Percentiles rank a stretch among this genome's conserved stretches.
phyloP scores from a whole-genome alignment of 202 grass and related monocot genomes.

The Brachypodium distachyon region DNA sequence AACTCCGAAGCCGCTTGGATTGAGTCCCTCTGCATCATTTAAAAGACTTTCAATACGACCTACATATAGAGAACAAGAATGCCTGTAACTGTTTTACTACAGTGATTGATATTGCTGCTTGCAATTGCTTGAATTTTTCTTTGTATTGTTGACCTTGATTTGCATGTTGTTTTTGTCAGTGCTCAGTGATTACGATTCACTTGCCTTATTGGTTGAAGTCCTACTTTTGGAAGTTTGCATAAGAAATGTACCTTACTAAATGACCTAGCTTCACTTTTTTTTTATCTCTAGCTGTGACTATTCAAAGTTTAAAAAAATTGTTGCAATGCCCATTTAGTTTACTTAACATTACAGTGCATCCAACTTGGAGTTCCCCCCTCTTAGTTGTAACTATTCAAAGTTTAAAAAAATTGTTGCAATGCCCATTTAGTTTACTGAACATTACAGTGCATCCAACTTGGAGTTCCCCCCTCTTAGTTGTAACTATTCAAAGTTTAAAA shows the following conservation, averaged over 20 bases:
- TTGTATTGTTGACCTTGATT: not conserved
- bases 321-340: no score
- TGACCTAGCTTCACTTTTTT: not conserved
- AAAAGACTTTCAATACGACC: not conserved
- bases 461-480: no score
- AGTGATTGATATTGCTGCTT: not conserved
- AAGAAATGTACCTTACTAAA: not conserved
- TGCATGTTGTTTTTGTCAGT: not conserved
- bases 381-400: no score
- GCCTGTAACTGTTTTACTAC: not conserved
- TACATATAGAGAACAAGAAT: not conserved
- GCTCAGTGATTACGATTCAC: not conserved
- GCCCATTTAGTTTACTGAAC: no score
- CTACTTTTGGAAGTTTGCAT: not conserved
- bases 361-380: no score
- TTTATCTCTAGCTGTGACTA: not conserved
- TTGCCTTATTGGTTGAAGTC: not conserved
- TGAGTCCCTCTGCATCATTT: constrained; percentile 57
- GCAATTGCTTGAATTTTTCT: not conserved
- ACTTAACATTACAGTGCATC: no score
- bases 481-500: no score
- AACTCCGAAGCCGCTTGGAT: constrained; percentile 65
- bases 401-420: no score
- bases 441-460: no score
- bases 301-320: no score